Evolutionary conservation across 257 asterid species (phyloP).

Genomic region (Solanum piurae): DNA sequence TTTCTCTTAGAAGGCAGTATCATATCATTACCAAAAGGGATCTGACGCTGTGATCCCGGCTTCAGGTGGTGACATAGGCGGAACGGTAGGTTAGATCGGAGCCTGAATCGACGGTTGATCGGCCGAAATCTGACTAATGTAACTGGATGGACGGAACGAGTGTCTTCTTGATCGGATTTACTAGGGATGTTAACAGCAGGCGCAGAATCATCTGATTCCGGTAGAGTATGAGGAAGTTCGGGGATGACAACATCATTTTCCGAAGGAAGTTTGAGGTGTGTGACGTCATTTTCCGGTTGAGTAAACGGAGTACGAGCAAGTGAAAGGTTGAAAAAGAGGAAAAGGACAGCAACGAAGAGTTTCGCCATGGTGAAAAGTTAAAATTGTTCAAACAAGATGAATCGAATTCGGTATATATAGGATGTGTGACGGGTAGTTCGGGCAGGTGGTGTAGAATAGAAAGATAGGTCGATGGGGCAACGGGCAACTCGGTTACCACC

Average conservation of each 20-base stretch:
- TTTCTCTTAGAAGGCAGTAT: slow-evolving; percentile 25
- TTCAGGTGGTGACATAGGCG: slow-evolving; percentile 6
- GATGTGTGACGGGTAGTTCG: background rate
- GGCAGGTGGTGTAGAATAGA: background rate
- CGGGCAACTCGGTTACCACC: background rate
- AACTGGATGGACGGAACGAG: slow-evolving; percentile 16
- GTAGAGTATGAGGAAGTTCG: background rate
- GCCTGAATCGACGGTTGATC: slow-evolving; percentile 31
- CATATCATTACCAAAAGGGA: slow-evolving; percentile 40
- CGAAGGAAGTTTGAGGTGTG: background rate
- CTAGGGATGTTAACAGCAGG: slow-evolving; percentile 18
- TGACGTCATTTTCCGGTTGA: background rate
- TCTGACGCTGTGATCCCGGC: slow-evolving; percentile 7
- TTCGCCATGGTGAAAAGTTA: slow-evolving; percentile 26
- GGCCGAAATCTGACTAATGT: slow-evolving; percentile 25
- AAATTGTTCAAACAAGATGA: background rate
- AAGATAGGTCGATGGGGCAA: background rate
- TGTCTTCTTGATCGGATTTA: slow-evolving; percentile 7
- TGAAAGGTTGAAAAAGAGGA: background rate
- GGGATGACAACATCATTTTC: background rate
- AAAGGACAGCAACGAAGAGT: background rate
- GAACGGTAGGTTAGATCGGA: slow-evolving; percentile 5
- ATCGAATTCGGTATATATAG: background rate
- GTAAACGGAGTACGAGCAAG: background rate
- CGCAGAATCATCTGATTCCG: background rate